phyloP scores from a whole-genome alignment of 192 early-diverging fungal genomes.

The Gryganskiella cystojenkinii region DNA sequence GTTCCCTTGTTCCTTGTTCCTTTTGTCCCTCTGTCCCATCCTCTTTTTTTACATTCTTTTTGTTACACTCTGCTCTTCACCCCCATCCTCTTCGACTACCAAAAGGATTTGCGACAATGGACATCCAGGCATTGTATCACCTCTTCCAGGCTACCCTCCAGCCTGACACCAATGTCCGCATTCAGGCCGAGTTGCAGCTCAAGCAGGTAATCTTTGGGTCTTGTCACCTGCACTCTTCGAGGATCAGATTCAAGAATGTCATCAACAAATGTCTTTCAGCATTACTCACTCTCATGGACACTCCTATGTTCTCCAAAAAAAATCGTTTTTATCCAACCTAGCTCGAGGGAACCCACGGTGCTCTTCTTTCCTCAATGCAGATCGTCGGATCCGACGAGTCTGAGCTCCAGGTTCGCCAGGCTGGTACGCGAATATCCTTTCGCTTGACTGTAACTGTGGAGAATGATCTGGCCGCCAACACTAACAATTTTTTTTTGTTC shows the following conservation, averaged over 20 bases:
- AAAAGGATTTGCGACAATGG: constrained; percentile 55
- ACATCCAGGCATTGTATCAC: constrained; percentile 67
- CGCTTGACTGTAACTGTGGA: too few species aligned
- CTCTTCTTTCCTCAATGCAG: constrained; percentile 52
- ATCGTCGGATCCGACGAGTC: constrained; percentile 64
- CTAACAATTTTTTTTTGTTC: not conserved
- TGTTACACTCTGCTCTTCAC: not conserved
- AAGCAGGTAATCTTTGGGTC: too few species aligned
- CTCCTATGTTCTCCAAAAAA: too few species aligned
- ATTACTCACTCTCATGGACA: too few species aligned
- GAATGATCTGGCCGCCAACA: too few species aligned
- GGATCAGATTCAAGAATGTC: too few species aligned
- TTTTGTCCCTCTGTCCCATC: not conserved
- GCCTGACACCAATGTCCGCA: constrained; percentile 81
- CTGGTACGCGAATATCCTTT: too few species aligned
- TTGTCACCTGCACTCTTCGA: not conserved
- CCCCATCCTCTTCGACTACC: not conserved
- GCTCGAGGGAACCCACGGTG: constrained; percentile 45
- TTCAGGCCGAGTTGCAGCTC: constrained; percentile 85
- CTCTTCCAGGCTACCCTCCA: constrained; percentile 84
- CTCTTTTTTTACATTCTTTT: not conserved
- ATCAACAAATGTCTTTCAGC: too few species aligned
- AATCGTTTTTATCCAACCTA: constrained; percentile 8
- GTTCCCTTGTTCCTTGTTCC: not conserved
- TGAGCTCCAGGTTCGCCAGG: constrained; percentile 64